Evolutionary conservation across 495 filamentous ascomycete genomes (phyloP), one percentile per base, ranked within the genome.

Genomic region (Aspergillus sparsus): DNA sequence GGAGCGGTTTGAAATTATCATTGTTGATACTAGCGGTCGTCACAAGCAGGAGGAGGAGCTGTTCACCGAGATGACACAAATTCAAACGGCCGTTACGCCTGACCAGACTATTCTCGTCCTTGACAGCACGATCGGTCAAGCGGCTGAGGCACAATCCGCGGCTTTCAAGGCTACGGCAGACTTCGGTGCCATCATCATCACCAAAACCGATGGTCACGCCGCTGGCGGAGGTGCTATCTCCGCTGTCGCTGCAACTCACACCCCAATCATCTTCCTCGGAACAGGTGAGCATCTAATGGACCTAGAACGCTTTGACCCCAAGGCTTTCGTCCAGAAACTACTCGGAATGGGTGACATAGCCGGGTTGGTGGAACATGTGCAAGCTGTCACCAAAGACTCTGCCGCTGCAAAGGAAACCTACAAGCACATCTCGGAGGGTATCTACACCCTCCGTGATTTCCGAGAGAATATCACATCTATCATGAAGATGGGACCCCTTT

Each of bases 51-150:
- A 98, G 74, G 86, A 91, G 63, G 92, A 94, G 18, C 80, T 99
- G 10, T 99, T 99, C 73, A 89, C 91, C 39, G 94, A 99, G 72
- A 99, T 99, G 94, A 87, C 91, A 60, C 92, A 99, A 73, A 98
- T 99, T 58, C 94, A 98, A 69, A 79, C 80, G 10, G 95, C 94
- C 3, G 90, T 98, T 39, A 87, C 84, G 39, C 95, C 94, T 0
- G 91, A 99, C 71, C 94, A 99, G 76, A 99, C 94, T 2, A 95
- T 99, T 67, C 93, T 99, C 84, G 95, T 98, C 46, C 84, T 99
- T 27, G 94, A 99, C 75, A 88, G 93, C 27, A 93, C 89, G 44
- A 98, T 99, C 66, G 94, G 94, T 64, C 94, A 99, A 73, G 87
- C 91, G 59, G 94, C 94, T 5, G 94, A 99, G 74, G 89, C 88